Evolutionary conservation across 2,329 filamentous ascomycete species (phyloP).

Genomic region (Sarocladium oryzae): DNA sequence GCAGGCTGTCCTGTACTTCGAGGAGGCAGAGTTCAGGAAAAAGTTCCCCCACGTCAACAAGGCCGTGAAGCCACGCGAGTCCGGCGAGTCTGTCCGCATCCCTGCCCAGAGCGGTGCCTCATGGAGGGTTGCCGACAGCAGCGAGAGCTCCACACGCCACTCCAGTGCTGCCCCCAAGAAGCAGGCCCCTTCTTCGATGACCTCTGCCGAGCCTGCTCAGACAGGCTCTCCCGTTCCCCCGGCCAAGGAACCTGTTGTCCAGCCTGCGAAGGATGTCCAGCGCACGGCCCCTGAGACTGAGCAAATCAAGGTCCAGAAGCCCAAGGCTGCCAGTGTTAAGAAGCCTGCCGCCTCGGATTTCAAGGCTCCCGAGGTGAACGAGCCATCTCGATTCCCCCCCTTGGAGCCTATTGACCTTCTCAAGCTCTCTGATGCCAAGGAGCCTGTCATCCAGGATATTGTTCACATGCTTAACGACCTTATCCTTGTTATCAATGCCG

Average conservation of each 20-base stretch:
- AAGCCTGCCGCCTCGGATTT: slow-evolving; percentile 22
- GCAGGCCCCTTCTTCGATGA: slow-evolving; percentile 20
- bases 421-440: slow-evolving; percentile 65
- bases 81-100: slow-evolving; percentile 71
- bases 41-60: slow-evolving; percentile 56
- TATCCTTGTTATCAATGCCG: slow-evolving; percentile 86
- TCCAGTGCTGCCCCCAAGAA: slow-evolving; percentile 44
- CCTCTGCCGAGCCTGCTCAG: slow-evolving; percentile 19
- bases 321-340: slow-evolving; percentile 15
- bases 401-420: slow-evolving; percentile 72
- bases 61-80: slow-evolving; percentile 43
- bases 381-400: slow-evolving; percentile 57
- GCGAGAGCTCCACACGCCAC: slow-evolving; percentile 45
- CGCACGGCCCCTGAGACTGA: slow-evolving; percentile 22
- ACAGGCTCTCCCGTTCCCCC: slow-evolving; percentile 11
- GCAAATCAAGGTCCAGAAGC: slow-evolving; percentile 15
- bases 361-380: slow-evolving; percentile 56
- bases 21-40: slow-evolving; percentile 88
- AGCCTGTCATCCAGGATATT: slow-evolving; percentile 86
- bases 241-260: slow-evolving; percentile 8
- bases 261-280: slow-evolving; percentile 22
- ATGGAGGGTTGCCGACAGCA: slow-evolving; percentile 65
- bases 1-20: slow-evolving; percentile 88
- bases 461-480: slow-evolving; percentile 95
- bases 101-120: slow-evolving; percentile 79